phyloP scores from a whole-genome alignment of 345 rosid species.

The Ceriops tagal region DNA sequence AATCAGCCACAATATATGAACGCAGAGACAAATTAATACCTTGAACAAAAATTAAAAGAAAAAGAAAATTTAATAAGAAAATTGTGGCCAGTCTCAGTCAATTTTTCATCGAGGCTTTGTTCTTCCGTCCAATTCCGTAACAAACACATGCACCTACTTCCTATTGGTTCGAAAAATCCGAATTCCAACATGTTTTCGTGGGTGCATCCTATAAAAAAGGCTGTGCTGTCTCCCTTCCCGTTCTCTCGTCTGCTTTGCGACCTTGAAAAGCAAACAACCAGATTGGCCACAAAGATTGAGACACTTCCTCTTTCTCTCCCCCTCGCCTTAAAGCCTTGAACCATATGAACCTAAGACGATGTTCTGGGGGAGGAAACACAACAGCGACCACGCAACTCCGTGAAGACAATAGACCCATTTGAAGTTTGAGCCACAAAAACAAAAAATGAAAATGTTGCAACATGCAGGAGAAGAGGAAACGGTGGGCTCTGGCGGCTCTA shows the following conservation, averaged over 20 bases:
- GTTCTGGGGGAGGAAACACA: constrained; percentile 20
- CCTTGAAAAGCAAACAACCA: constrained; percentile 49
- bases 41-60: too few species aligned
- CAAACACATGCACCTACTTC: background rate
- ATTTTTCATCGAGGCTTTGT: too few species aligned
- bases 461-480: constrained; percentile 20
- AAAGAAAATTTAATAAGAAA: too few species aligned
- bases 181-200: background rate
- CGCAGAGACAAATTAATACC: too few species aligned
- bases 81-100: too few species aligned
- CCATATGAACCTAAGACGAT: constrained; percentile 31
- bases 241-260: constrained; percentile 40
- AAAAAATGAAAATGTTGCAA: constrained; percentile 40
- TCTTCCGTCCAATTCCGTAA: background rate
- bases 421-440: background rate
- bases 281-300: constrained; percentile 32
- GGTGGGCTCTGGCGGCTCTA: constrained; percentile 31
- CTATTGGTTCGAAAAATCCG: background rate
- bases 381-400: constrained; percentile 7
- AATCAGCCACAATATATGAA: too few species aligned
- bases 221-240: constrained; percentile 6
- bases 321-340: background rate
- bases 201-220: too few species aligned
- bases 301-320: constrained; percentile 13
- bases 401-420: background rate